These are phyloP conservation scores for Thermothielavioides terrestris DNA, from an alignment of 495 filamentous ascomycete genomes.

Conservation along the genomic window DNA sequence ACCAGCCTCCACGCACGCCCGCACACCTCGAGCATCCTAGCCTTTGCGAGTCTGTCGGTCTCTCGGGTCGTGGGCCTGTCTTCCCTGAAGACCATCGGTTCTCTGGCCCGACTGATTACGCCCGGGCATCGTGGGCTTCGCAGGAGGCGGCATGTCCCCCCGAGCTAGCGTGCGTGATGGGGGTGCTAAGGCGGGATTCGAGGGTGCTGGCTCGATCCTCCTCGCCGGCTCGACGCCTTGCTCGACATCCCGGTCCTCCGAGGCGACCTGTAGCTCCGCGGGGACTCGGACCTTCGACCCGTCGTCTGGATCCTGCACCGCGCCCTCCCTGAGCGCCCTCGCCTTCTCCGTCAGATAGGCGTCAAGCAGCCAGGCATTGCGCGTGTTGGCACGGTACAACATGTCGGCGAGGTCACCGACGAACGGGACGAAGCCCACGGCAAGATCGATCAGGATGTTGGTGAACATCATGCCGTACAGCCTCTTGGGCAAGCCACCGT, in stretches of 20 bases:
- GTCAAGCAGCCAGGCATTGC: slow-evolving; percentile 70
- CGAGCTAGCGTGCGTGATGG: not conserved
- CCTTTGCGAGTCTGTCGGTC: not conserved
- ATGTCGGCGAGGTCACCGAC: slow-evolving; percentile 74
- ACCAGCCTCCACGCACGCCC: too few relatives aligned
- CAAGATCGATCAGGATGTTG: slow-evolving; percentile 69
- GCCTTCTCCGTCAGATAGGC: slow-evolving; percentile 55
- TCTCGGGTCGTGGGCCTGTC: slow-evolving; percentile 6
- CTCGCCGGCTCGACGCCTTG: not conserved
- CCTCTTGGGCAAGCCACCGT: slow-evolving; percentile 55
- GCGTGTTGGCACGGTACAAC: slow-evolving; percentile 56
- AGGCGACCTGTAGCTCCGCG: not conserved
- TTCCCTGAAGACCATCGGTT: not conserved
- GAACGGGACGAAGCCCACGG: slow-evolving; percentile 75
- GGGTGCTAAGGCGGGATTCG: not conserved
- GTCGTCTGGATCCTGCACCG: slow-evolving; percentile 27
- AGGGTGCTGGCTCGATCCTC: not conserved
- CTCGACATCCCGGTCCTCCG: slow-evolving; percentile 7
- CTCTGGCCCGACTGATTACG: slow-evolving; percentile 5
- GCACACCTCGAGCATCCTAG: not conserved
- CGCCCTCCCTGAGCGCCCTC: slow-evolving; percentile 28
- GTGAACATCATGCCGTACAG: slow-evolving; percentile 61
- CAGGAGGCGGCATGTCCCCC: not conserved
- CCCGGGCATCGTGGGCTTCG: not conserved
- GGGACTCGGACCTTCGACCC: slow-evolving; percentile 2